phyloP scores from a whole-genome alignment of 306 rosid species.

The Trifolium subterraneum region DNA sequence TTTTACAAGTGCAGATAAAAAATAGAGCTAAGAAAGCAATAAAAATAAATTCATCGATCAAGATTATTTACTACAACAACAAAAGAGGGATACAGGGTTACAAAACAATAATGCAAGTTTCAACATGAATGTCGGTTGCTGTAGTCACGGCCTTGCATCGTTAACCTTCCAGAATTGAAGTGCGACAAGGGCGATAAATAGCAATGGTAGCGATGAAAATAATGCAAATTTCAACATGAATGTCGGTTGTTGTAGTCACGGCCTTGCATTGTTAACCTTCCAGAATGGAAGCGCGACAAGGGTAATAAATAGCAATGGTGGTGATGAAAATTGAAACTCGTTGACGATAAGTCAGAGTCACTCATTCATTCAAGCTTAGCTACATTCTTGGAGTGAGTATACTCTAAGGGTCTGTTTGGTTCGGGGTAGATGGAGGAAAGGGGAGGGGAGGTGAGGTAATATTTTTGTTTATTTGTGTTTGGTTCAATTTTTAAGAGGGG shows the following conservation, averaged over 20 bases:
- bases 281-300: slow-evolving; percentile 11
- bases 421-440: slow-evolving; percentile 50
- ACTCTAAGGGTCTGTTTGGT: too few relatives aligned
- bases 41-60: slow-evolving; percentile 42
- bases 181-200: neutral
- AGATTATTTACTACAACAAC: neutral
- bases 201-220: neutral
- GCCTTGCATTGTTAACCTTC: slow-evolving; percentile 17
- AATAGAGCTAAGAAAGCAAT: slow-evolving; percentile 8
- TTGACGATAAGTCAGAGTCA: neutral
- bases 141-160: neutral
- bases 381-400: slow-evolving; percentile 34
- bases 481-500: too few relatives aligned
- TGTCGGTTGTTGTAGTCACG: neutral
- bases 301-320: neutral
- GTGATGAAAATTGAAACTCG: slow-evolving; percentile 38
- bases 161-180: slow-evolving; percentile 33
- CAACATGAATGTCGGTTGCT: neutral
- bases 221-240: slow-evolving; percentile 9
- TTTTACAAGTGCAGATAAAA: slow-evolving; percentile 1
- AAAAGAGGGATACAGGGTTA: neutral
- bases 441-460: too few relatives aligned
- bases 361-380: slow-evolving; percentile 57
- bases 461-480: too few relatives aligned
- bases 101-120: slow-evolving; percentile 3